A percentile compares a stretch with the other conserved stretches of the same genome.
Conservation (phyloP, 23 red algal genomes). For the Cyanidioschyzon merolae region DNA sequence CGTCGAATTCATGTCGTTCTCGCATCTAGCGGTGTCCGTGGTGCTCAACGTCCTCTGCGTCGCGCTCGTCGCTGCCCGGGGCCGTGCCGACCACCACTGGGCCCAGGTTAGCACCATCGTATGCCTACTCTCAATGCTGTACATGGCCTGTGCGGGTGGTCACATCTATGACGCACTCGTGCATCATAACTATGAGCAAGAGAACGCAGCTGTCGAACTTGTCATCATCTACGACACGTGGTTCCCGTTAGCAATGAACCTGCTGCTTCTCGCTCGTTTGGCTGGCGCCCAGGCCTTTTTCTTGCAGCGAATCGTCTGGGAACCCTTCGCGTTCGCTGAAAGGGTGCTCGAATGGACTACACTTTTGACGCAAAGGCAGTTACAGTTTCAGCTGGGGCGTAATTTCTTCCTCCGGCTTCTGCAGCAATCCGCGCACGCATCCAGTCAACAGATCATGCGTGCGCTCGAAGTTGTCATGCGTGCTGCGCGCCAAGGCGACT, state of each 20-base stretch:
- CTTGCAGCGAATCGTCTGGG: conserved; percentile 2
- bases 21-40: not conserved
- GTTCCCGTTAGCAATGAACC: conserved; percentile 10
- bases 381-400: not conserved
- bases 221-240: conserved; percentile 15
- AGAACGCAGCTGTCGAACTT: conserved; percentile 7
- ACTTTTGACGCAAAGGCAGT: not conserved
- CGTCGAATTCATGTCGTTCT: conserved; percentile 13
- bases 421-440: not conserved
- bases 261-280: not conserved
- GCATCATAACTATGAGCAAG: not conserved
- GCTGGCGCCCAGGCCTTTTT: not conserved
- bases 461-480: not conserved
- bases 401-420: not conserved
- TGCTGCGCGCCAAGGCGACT: not conserved
- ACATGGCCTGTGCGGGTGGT: conserved; percentile 9
- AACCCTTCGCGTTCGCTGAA: not conserved
- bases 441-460: not conserved
- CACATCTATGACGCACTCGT: conserved; percentile 13
- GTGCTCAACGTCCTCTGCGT: not conserved
- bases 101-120: conserved; percentile 10
- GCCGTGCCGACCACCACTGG: conserved; percentile 9
- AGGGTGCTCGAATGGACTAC: not conserved
- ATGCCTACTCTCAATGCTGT: conserved; percentile 14
- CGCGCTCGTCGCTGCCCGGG: not conserved